These are phyloP conservation scores for Zygnema circumcarinatum DNA, from an alignment of 139 green algal genomes.

Conservation along the genomic window DNA sequence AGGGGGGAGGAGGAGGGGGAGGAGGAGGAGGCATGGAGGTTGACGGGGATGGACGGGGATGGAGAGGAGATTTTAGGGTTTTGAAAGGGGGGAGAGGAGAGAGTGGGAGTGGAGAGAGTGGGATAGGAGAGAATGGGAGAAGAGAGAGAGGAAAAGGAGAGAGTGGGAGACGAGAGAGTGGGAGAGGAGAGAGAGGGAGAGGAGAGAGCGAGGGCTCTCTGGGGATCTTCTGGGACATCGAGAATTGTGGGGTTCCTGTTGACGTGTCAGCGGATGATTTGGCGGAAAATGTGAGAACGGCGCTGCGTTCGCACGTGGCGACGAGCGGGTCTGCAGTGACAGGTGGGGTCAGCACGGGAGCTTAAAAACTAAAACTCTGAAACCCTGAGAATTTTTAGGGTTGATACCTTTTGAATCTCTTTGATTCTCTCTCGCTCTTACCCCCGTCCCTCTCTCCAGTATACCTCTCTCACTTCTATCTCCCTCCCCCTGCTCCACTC, in stretches of 20 bases:
- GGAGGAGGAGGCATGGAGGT: too few species aligned
- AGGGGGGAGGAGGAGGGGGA: too few species aligned
- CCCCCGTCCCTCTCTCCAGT: not conserved
- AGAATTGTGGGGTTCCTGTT: slow-evolving; percentile 52
- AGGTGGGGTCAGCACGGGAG: slow-evolving; percentile 23
- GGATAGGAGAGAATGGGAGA: not conserved
- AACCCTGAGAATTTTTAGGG: too few species aligned
- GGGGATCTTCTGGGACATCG: slow-evolving; percentile 60
- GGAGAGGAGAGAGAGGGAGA: not conserved
- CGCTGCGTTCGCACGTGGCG: slow-evolving; percentile 28
- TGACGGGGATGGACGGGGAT: not conserved
- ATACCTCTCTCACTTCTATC: not conserved
- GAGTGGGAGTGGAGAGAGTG: not conserved
- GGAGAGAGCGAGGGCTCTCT: slow-evolving; percentile 11
- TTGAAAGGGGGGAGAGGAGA: not conserved
- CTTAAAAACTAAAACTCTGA: too few species aligned
- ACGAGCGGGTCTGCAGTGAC: slow-evolving; percentile 4
- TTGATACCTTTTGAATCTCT: too few species aligned
- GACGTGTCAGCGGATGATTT: slow-evolving; percentile 32
- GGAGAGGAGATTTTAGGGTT: not conserved
- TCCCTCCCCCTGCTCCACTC: too few species aligned
- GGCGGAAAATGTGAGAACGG: slow-evolving; percentile 33
- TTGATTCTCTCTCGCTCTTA: not conserved
- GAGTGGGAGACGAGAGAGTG: not conserved
- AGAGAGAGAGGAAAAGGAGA: not conserved